phyloP scores from a whole-genome alignment of 2,329 filamentous ascomycete genomes.

The Tolypocladium cylindrosporum region DNA sequence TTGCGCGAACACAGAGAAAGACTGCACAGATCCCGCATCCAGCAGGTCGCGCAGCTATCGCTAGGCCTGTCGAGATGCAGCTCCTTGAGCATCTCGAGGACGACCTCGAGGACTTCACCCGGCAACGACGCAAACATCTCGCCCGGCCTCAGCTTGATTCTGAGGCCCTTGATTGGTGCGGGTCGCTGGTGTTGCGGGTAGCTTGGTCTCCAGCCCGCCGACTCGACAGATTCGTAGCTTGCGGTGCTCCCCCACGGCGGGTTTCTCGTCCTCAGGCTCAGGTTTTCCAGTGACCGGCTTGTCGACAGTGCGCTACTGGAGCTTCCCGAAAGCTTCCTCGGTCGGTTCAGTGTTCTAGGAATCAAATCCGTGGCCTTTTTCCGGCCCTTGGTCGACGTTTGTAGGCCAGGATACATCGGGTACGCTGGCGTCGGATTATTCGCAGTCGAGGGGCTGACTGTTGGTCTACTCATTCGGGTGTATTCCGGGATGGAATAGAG shows the following conservation, averaged over 20 bases:
- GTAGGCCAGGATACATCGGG: conserved; percentile 21
- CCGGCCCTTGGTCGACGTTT: conserved; percentile 14
- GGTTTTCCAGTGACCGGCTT: conserved; percentile 12
- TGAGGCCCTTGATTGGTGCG: neutral
- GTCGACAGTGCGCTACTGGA: neutral
- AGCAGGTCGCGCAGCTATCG: conserved; percentile 52
- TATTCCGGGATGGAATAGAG: conserved; percentile 5
- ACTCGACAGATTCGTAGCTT: conserved; percentile 30
- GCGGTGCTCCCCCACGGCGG: conserved; percentile 25
- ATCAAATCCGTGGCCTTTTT: conserved; percentile 11
- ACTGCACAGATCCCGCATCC: conserved; percentile 50
- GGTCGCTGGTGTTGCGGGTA: conserved; percentile 4
- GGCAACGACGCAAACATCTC: conserved; percentile 47
- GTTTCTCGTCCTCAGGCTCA: conserved; percentile 13
- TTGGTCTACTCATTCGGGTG: neutral
- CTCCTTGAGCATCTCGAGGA: conserved; percentile 42
- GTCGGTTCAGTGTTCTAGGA: conserved; percentile 21
- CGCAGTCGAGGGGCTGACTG: conserved; percentile 5
- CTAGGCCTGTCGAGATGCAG: conserved; percentile 37
- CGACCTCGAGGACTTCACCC: conserved; percentile 46
- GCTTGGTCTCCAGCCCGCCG: conserved; percentile 7
- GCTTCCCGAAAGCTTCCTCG: conserved; percentile 22
- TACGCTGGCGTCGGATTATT: conserved; percentile 12
- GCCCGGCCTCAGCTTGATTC: conserved; percentile 23
- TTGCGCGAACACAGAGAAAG: conserved; percentile 40